phyloP scores from a whole-genome alignment of 441 rosid genomes.

The Gossypium davidsonii region DNA sequence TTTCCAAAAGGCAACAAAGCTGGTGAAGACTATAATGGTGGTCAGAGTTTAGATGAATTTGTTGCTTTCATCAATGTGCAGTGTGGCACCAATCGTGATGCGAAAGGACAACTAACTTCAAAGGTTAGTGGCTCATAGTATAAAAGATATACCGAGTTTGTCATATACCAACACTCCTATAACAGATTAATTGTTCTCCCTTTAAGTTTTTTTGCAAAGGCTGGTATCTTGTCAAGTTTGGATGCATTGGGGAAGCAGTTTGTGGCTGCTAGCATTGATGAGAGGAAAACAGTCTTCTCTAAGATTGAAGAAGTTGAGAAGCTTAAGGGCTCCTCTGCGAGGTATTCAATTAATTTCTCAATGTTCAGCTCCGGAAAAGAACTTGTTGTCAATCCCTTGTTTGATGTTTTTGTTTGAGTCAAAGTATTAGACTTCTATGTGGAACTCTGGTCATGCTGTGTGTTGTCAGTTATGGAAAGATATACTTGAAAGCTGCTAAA shows the following conservation, averaged over 20 bases:
- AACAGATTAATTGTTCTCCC: background rate
- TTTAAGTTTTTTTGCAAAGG: slow-evolving; percentile 32
- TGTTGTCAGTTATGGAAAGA: slow-evolving; percentile 55
- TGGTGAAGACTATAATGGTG: slow-evolving; percentile 88
- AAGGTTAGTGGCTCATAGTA: slow-evolving; percentile 36
- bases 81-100: slow-evolving; percentile 76
- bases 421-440: background rate
- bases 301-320: slow-evolving; percentile 63
- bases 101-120: slow-evolving; percentile 72
- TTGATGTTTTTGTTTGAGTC: background rate
- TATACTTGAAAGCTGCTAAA: slow-evolving; percentile 69
- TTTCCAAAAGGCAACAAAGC: slow-evolving; percentile 85
- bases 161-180: background rate
- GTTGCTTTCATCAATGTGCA: slow-evolving; percentile 76
- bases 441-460: background rate
- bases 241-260: slow-evolving; percentile 76
- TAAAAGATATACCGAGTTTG: background rate
- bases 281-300: slow-evolving; percentile 61
- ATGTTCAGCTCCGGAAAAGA: background rate
- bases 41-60: slow-evolving; percentile 78
- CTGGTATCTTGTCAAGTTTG: slow-evolving; percentile 74
- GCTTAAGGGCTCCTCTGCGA: slow-evolving; percentile 57
- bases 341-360: slow-evolving; percentile 31
- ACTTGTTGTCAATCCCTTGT: background rate
- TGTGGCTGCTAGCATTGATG: slow-evolving; percentile 56